A percentile compares a stretch with the other conserved stretches of the same genome.
phyloP scores from a whole-genome alignment of 768 basidiomycete species.

The Boletales sp. region DNA sequence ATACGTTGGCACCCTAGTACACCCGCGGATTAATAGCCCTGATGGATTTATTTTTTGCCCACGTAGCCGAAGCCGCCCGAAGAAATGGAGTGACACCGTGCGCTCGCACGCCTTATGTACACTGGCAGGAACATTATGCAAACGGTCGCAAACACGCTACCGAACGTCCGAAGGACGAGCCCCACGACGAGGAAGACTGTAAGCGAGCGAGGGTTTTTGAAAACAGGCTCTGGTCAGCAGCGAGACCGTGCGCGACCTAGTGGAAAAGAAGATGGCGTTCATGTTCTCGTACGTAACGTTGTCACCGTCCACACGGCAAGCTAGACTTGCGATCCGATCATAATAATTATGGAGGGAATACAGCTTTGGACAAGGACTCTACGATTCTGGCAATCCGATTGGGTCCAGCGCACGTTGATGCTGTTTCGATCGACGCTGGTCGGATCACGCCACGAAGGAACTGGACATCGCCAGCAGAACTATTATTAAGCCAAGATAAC shows the following conservation, averaged over 20 bases:
- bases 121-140: neutral
- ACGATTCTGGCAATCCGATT: too few relatives aligned
- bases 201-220: too few relatives aligned
- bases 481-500: too few relatives aligned
- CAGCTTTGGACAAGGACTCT: too few relatives aligned
- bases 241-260: conserved; percentile 9
- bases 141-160: neutral
- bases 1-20: neutral
- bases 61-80: conserved; percentile 23
- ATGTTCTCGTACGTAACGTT: too few relatives aligned
- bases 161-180: neutral
- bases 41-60: conserved; percentile 16
- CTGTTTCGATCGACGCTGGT: conserved; percentile 6
- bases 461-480: too few relatives aligned
- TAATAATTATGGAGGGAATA: too few relatives aligned
- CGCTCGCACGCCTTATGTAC: neutral
- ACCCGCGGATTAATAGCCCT: conserved; percentile 13
- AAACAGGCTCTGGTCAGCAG: too few relatives aligned
- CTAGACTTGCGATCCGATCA: too few relatives aligned
- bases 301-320: too few relatives aligned
- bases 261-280: too few relatives aligned
- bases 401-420: too few relatives aligned
- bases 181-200: neutral
- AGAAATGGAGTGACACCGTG: conserved; percentile 14
- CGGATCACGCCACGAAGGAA: conserved; percentile 13